Base-by-base conservation (phyloP, 2,329 filamentous ascomycete species). In the Exophiala sideris region DNA sequence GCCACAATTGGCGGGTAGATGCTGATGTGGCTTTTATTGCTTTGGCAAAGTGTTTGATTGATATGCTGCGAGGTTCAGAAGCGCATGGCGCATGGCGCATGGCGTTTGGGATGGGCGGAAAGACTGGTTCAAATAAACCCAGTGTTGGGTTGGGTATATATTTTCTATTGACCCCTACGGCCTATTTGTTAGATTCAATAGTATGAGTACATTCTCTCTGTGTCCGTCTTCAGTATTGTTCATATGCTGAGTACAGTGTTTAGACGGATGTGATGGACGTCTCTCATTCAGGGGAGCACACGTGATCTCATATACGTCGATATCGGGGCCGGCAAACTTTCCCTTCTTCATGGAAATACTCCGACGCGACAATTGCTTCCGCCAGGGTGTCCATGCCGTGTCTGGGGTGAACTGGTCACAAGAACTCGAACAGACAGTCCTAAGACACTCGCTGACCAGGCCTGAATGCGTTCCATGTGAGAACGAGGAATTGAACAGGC, bases 121-220 rank as follows among this genome's bases (percentile, higher is more conserved):
- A 29, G 24, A 29, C 24, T 29, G 24, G 24, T 8, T 29, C 24
- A 29, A 29, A 29, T 29, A 29, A 29, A 29, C 3, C 24, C 24
- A 29, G 24, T 2, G 2, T 29, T 29, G 4, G 24, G 24, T 29
- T 49, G 52, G 50, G 52, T 49, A 54, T 54, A 54, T 47, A 46
- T 18, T 42, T 39, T 50, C 40, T 33, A 47, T 50, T 39, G 32
- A 14, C 29, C 38, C 35, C 38, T 41, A 34, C 21, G 46, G 46
- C 41, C 36, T 40, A 45, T 50, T 20, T 50, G 32, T 40, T 54
- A 53, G 50, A 48, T 29, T 29, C 24, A 29, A 29, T 29, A 29
- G 24, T 29, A 29, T 29, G 24, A 29, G 24, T 29, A 29, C 24
- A 29, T 29, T 29, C 24, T 29, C 24, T 29, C 24, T 29, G 24